Evolutionary conservation across 345 rosid genomes (phyloP).

Genomic region (Ceriops zippeliana): DNA sequence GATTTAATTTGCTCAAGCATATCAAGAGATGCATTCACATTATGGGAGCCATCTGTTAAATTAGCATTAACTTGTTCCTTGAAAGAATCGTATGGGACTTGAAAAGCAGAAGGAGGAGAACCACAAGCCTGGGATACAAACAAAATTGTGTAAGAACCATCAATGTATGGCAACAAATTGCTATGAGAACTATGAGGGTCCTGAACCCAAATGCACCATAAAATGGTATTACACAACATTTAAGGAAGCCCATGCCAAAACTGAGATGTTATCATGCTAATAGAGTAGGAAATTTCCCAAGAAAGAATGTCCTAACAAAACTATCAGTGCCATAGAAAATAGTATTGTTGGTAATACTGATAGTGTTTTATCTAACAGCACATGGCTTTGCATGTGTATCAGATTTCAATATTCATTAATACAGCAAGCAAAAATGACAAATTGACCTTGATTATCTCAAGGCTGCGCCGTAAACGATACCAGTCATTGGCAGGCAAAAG

Average conservation of each 20-base stretch:
- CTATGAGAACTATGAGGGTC: background rate
- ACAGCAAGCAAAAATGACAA: conserved; percentile 6
- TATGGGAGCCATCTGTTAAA: conserved; percentile 26
- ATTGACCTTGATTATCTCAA: conserved; percentile 86
- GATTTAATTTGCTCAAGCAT: conserved; percentile 32
- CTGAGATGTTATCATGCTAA: background rate
- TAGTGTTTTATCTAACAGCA: background rate
- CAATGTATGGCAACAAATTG: too few species aligned
- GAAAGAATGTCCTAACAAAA: background rate
- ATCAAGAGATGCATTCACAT: conserved; percentile 32
- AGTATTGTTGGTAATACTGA: background rate
- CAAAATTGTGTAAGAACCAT: conserved; percentile 3
- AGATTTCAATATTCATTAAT: background rate
- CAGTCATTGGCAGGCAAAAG: conserved; percentile 73
- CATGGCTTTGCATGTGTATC: background rate
- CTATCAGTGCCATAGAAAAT: background rate
- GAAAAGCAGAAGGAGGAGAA: conserved; percentile 81
- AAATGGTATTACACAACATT: background rate
- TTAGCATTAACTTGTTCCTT: conserved; percentile 43
- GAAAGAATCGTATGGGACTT: conserved; percentile 71
- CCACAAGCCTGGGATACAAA: conserved; percentile 72
- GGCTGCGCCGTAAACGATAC: conserved; percentile 87
- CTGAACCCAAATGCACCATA: background rate
- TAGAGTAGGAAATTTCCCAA: background rate
- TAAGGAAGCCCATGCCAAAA: background rate